A percentile compares a stretch with the other conserved stretches of the same genome.
phyloP scores from a whole-genome alignment of 352 stramenopile species.

The Lagenidium sp. region DNA sequence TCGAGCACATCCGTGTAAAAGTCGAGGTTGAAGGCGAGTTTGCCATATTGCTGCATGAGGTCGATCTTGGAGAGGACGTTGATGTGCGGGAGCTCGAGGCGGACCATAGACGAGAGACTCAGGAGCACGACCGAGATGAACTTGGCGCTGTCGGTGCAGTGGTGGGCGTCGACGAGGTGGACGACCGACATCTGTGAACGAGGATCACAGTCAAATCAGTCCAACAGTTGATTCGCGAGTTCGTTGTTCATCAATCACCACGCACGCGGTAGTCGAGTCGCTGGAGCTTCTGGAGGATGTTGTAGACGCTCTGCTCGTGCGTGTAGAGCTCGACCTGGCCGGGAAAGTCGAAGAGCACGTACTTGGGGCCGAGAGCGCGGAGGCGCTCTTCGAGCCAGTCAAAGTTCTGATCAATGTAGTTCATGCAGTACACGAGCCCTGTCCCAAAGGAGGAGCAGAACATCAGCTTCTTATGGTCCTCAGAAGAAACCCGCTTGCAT shows the following conservation, averaged over 20 bases:
- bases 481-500: too few relatives aligned
- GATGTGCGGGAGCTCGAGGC: constrained; percentile 96
- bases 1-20: constrained; percentile 87
- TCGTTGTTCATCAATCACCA: too few relatives aligned
- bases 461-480: neutral
- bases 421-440: constrained; percentile 98
- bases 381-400: constrained; percentile 97
- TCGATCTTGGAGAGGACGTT: constrained; percentile 99
- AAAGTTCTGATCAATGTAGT: constrained; percentile 98
- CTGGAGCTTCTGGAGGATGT: constrained; percentile 92
- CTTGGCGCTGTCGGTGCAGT: constrained; percentile 93
- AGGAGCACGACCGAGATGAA: constrained; percentile 97
- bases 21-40: constrained; percentile 83
- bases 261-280: constrained; percentile 80
- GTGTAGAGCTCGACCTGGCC: constrained; percentile 99
- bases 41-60: constrained; percentile 91
- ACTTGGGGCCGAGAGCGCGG: constrained; percentile 77
- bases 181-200: constrained; percentile 72
- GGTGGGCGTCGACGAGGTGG: constrained; percentile 93
- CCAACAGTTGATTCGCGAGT: constrained; percentile 15
- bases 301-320: constrained; percentile 95
- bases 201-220: neutral
- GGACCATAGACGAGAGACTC: constrained; percentile 96
- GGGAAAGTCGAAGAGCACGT: constrained; percentile 98
- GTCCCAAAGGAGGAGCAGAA: neutral